Evolutionary conservation across 2,329 filamentous ascomycete genomes (phyloP), one percentile per base, ranked within the genome.

Genomic region (Paecilomyces fulvus): DNA sequence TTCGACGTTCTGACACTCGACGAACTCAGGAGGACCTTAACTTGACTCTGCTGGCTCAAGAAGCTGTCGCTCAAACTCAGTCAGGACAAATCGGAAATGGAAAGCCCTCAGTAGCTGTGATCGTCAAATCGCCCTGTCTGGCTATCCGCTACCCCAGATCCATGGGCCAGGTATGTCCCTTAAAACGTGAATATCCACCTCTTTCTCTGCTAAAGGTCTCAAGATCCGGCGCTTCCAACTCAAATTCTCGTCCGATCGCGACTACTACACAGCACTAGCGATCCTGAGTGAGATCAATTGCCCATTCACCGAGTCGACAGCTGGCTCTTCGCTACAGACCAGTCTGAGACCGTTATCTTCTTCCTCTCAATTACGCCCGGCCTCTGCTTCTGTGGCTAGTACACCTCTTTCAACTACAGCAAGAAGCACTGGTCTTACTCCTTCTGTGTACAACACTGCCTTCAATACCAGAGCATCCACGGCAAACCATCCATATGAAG

Each of bases 171-270:
- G 71, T 70, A 65, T 60, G 53, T 58, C 58, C 49, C 49, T 61
- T 60, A 28, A 53, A 31, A n/a, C 5, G 28, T 10, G 14, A 25
- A 14, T 53, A 30, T 59, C 7, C 25, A 28, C 56, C 21, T 30
- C 23, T 17, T 12, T 21, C n/a, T 12, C 20, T 43, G 14, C 30
- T 46, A 17, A 28, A 11, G 21, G 25, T 21, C n/a, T 11, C 11
- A 57, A 78, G 76, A 64, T 73, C 17, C 72, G 73, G 28, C 72
- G 76, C 7, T 76, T 78, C 20, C 76, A 78, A 55, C 65, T 78
- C 57, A 77, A 75, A 55, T 77, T 77, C 54, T 61, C 63, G 1
- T 68, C 64, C 1, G 68, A 73, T 46, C 63, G 64, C 21, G 74
- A 78, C 55, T 78, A 72, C 58, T 73, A 72, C 52, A 68, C 69